These are phyloP conservation scores for Malania oleifera DNA, from an alignment of 164 flowering plant species.

Conservation along the genomic window DNA sequence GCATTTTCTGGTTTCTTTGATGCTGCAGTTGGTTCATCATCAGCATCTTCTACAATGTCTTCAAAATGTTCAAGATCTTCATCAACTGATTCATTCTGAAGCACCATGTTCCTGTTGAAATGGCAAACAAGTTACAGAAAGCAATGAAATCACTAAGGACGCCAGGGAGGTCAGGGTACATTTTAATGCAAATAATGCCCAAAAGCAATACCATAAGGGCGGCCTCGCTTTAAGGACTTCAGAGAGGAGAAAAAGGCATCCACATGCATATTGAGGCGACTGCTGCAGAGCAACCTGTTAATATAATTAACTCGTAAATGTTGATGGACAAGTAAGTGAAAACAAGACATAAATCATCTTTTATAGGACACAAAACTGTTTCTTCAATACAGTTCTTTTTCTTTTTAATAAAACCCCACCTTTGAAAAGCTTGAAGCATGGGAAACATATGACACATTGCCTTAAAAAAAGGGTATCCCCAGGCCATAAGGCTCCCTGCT, in stretches of 20 bases:
- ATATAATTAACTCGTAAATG: slow-evolving; percentile 7
- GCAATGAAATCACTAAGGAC: background rate
- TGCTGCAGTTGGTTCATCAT: slow-evolving; percentile 17
- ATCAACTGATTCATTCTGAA: slow-evolving; percentile 82
- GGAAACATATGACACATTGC: too few relatives aligned
- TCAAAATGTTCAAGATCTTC: slow-evolving; percentile 95
- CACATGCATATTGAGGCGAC: slow-evolving; percentile 95
- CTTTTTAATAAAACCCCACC: background rate
- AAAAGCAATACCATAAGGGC: slow-evolving; percentile 63
- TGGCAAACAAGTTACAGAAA: background rate
- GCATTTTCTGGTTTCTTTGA: slow-evolving; percentile 17
- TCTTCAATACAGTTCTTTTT: background rate
- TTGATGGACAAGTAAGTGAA: too few relatives aligned
- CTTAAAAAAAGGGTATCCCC: too few relatives aligned
- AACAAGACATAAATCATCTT: background rate
- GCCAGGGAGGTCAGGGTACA: too few relatives aligned
- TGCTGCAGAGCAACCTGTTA: slow-evolving; percentile 91
- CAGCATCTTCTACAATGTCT: slow-evolving; percentile 62
- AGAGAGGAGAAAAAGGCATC: slow-evolving; percentile 81
- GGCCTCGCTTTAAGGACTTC: slow-evolving; percentile 96
- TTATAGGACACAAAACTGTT: too few relatives aligned
- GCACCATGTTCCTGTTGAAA: slow-evolving; percentile 62
- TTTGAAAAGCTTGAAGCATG: background rate
- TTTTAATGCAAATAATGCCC: too few relatives aligned
- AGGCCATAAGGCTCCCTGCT: too few relatives aligned